Conservation (phyloP, 2,329 filamentous ascomycete genomes). For the Thelonectria olida region DNA sequence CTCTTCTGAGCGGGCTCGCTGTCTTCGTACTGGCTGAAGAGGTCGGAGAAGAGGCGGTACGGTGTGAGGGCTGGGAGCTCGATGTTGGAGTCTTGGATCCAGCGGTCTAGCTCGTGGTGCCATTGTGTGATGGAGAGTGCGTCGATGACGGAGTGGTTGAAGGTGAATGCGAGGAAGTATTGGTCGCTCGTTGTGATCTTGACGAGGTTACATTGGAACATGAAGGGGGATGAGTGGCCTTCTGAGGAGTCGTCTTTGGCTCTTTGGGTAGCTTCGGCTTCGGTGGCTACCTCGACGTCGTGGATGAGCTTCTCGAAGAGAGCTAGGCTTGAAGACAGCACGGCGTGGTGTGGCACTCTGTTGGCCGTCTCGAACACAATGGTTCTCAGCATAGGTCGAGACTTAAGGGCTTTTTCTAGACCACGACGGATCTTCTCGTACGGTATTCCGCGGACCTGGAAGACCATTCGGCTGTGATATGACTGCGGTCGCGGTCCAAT, state of each 20-base stretch:
- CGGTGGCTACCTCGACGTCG: constrained; percentile 30
- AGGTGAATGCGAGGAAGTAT: constrained; percentile 41
- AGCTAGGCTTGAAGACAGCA: constrained; percentile 31
- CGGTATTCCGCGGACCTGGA: constrained; percentile 34
- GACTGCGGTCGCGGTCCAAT: constrained; percentile 46
- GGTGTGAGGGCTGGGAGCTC: constrained; percentile 37
- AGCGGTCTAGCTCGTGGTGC: constrained; percentile 45
- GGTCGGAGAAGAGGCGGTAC: constrained; percentile 45
- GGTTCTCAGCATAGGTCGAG: constrained; percentile 43
- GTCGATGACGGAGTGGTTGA: constrained; percentile 49
- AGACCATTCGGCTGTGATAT: constrained; percentile 46
- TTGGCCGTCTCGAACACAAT: constrained; percentile 35
- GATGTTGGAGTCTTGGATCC: constrained; percentile 34
- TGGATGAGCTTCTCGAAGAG: constrained; percentile 41
- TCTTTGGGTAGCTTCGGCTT: constrained; percentile 30
- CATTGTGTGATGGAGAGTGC: constrained; percentile 45
- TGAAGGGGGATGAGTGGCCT: constrained; percentile 38
- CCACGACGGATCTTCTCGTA: constrained; percentile 38
- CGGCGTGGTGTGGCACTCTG: constrained; percentile 38
- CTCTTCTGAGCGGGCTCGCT: constrained; percentile 40
- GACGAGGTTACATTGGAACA: constrained; percentile 43
- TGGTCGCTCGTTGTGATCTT: constrained; percentile 22
- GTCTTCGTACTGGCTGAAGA: constrained; percentile 42
- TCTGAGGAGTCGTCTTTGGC: constrained; percentile 31
- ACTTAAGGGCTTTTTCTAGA: constrained; percentile 39